Evolutionary conservation across 1,139 yeast genomes (phyloP).

Genomic region (Suhomyces chickasaworum): DNA sequence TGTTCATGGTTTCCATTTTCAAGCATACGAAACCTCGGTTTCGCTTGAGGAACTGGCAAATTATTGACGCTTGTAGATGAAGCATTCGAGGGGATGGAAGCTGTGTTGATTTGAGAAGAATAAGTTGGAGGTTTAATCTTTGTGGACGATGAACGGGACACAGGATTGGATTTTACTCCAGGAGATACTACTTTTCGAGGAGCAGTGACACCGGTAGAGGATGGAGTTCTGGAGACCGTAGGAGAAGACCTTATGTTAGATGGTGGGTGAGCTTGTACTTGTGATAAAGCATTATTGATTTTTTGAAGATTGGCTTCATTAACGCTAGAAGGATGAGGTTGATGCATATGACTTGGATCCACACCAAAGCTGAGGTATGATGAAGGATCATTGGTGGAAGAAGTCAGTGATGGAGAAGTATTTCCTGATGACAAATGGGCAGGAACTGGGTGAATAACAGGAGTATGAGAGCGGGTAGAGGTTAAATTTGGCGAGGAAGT

Average conservation of each 20-base stretch:
- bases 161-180: slow-evolving; percentile 14
- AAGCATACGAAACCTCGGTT: slow-evolving; percentile 52
- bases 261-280: slow-evolving; percentile 12
- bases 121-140: slow-evolving; percentile 10
- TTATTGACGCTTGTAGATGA: slow-evolving; percentile 16
- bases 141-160: slow-evolving; percentile 17
- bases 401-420: slow-evolving; percentile 3
- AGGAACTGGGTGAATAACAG: slow-evolving; percentile 16
- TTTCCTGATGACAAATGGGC: not conserved
- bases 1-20: slow-evolving; percentile 81
- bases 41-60: slow-evolving; percentile 8
- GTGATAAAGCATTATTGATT: slow-evolving; percentile 14
- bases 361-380: slow-evolving; percentile 15
- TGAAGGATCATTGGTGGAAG: slow-evolving; percentile 14
- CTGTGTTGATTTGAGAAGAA: not conserved
- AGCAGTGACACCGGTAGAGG: slow-evolving; percentile 13
- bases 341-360: slow-evolving; percentile 10
- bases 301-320: slow-evolving; percentile 10
- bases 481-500: slow-evolving; percentile 10
- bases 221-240: slow-evolving; percentile 22
- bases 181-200: slow-evolving; percentile 12
- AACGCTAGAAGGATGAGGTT: slow-evolving; percentile 5
- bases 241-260: slow-evolving; percentile 13
- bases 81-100: slow-evolving; percentile 6
- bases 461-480: slow-evolving; percentile 19